Evolutionary conservation across 306 rosid species (phyloP).

Genomic region (Pueraria montana): DNA sequence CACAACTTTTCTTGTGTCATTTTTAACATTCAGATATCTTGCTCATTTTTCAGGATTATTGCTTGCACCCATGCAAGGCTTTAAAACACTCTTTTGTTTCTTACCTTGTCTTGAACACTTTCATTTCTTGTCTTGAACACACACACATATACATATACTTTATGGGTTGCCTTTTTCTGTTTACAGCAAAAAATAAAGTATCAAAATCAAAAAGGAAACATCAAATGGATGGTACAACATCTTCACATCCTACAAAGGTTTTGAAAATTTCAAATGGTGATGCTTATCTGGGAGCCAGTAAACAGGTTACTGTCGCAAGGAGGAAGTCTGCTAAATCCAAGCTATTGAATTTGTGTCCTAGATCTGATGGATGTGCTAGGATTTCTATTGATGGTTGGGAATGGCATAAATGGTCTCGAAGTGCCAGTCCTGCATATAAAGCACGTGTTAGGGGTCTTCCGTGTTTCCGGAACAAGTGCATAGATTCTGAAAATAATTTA

Average conservation of each 20-base stretch:
- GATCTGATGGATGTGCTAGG: constrained; percentile 90
- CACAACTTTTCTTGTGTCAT: constrained; percentile 6
- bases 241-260: constrained; percentile 62
- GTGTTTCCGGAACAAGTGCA: constrained; percentile 51
- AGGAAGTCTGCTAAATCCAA: constrained; percentile 61
- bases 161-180: constrained; percentile 32
- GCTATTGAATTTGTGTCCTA: constrained; percentile 66
- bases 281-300: constrained; percentile 58
- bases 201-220: constrained; percentile 75
- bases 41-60: background rate
- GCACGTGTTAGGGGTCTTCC: constrained; percentile 78
- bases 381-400: constrained; percentile 91
- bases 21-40: background rate
- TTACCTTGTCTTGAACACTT: background rate
- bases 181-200: constrained; percentile 63
- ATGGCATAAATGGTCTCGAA: constrained; percentile 92
- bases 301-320: constrained; percentile 53
- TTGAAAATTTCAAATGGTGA: constrained; percentile 60
- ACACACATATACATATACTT: background rate
- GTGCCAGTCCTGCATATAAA: constrained; percentile 82
- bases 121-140: background rate
- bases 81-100: background rate
- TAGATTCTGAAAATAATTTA: constrained; percentile 60
- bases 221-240: constrained; percentile 50
- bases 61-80: background rate